Base-by-base conservation (phyloP, 306 rosid genomes). In the Vigna angularis region DNA sequence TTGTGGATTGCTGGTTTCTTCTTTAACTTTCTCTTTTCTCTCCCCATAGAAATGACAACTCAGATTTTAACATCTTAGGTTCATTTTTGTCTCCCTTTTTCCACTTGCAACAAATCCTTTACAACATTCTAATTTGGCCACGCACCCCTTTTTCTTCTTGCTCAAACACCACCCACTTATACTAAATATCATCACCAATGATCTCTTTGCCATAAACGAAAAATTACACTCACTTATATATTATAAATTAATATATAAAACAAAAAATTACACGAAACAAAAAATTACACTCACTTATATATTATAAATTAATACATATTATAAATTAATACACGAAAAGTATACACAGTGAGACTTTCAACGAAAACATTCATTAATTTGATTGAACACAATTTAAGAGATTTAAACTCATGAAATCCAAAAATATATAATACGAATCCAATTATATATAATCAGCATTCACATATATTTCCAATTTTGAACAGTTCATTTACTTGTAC, bases 161-260 rank as follows among this genome's bases (percentile, higher is more conserved):
- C 58, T 80, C 58, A 74, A 75, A 75, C 78, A 83, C 26, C 66
- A 50, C 42, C 70, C 83, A 81, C 85, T 88, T 87, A 83, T 84
- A 82, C 42, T 74, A 9, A 2, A 40, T 40, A 8, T 5, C 45
- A 40, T 8, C 45, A 1, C 11, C 11, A 40, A 40, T 40, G 0
- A 40, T 8, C 3, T 40, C 44, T n/a, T n/a, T n/a, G n/a, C n/a
- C n/a, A n/a, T n/a, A n/a, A n/a, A n/a, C n/a, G n/a, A n/a, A 20
- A 20, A 20, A 20, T 20, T 20, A 20, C 22, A 20, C 22, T 20
- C 22, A 20, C 22, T 20, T 20, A 1, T 20, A 20, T 20, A 1
- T 20, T 20, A 20, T 20, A 20, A 20, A 20, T 20, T 20, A 20
- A 20, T 20, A 20, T 0, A 18, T 18, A 18, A 18, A n/a, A n/a